Conservation (phyloP, 2,329 filamentous ascomycete genomes). For the Delphinella strobiligena region DNA sequence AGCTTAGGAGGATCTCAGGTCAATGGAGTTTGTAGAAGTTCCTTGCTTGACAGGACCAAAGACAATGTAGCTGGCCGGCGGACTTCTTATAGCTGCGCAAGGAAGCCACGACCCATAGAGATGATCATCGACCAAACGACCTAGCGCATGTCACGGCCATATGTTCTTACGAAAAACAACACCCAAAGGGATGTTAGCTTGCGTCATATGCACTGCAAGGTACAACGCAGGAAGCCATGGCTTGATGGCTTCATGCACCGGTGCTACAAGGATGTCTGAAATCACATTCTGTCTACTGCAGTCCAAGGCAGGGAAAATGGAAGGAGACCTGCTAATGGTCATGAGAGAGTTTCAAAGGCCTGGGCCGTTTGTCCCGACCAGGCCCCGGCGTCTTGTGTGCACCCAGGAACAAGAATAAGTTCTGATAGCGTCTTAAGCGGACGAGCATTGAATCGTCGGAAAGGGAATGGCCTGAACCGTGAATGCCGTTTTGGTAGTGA, state of each 20-base stretch:
- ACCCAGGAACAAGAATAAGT: too few species aligned
- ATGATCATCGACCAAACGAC: neutral
- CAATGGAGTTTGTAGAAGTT: neutral
- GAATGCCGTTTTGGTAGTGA: neutral
- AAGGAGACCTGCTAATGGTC: too few species aligned
- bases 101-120: neutral
- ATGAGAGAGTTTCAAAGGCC: too few species aligned
- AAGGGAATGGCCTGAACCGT: too few species aligned
- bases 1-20: too few species aligned
- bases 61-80: neutral
- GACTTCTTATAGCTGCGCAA: conserved; percentile 1
- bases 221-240: neutral
- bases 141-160: neutral
- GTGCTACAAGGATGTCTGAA: neutral
- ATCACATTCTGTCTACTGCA: neutral
- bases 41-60: neutral
- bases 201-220: conserved; percentile 4
- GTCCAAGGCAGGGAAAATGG: too few species aligned
- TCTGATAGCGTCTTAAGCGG: too few species aligned
- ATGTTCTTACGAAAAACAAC: neutral
- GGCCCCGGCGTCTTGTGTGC: too few species aligned
- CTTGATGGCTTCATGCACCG: too few species aligned
- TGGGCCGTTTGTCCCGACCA: too few species aligned
- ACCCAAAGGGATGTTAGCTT: neutral
- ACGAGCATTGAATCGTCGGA: too few species aligned